Base-by-base conservation (phyloP, 169 alveolate genomes). In the Plasmodium inui region DNA sequence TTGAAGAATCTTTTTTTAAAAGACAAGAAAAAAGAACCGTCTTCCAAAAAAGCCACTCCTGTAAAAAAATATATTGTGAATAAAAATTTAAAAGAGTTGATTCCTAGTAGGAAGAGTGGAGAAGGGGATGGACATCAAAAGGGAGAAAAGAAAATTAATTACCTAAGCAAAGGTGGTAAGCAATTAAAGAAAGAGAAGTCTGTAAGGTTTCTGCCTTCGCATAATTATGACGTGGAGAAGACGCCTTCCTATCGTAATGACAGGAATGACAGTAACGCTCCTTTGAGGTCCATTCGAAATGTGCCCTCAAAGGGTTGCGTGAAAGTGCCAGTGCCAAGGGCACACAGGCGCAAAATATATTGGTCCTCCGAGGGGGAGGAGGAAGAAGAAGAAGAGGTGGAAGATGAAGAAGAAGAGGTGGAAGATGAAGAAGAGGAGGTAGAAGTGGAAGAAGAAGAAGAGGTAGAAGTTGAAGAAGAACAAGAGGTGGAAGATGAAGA, bases 1-100 rank as follows among this genome's bases (percentile, higher is more conserved):
- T 86, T 86, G 67, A 86, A 86, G 67, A 86, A 73, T 86, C 74
- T 86, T 74, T 86, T 86, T 78, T 76, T 76, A 86, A 86, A 76
- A 86, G 93, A 86, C 71, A 86, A 86, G 30, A 86, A 86, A 37
- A 74, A 74, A 32, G 85, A 50, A 53, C 67, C 32, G 30, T 86
- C 80, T 32, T 32, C 70, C 46, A 86, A 86, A 86, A 86, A 26
- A 39, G 74, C 26, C 46, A 50, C 32, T 37, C 70, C 93, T 7
- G 79, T 22, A 73, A 86, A 86, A 57, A 78, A 50, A 19, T 37
- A 70, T 86, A 26, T 86, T 41, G 85, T 78, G 26, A 86, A 55
- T 76, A 86, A 86, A 53, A 86, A 86, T 22, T 41, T 86, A 37
- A 30, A 30, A 19, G 93, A 86, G 57, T 32, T 86, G 19, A 55